Conservation (phyloP, 345 rosid genomes). For the Fremontodendron californicum region DNA sequence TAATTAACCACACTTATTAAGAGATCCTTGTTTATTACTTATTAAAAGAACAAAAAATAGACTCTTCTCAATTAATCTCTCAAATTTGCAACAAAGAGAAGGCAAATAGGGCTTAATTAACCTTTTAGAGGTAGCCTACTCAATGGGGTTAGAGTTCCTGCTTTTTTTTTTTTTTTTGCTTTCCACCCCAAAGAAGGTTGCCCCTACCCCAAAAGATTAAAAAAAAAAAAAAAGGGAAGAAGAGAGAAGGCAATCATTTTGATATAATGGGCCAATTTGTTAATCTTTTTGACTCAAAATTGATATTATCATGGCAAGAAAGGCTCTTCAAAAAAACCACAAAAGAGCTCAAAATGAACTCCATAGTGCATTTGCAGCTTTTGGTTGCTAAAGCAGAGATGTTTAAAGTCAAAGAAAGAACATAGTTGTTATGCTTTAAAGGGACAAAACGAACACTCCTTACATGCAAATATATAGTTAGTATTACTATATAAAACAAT, state of each 20-base stretch:
- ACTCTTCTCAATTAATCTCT: background rate
- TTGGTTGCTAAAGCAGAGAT: background rate
- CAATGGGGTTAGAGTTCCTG: background rate
- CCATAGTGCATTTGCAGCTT: background rate
- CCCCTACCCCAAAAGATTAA: background rate
- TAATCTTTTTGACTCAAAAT: background rate
- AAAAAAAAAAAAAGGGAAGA: background rate
- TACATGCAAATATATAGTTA: background rate
- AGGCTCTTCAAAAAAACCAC: background rate
- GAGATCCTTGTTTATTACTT: background rate
- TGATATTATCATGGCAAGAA: background rate
- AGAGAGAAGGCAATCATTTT: constrained; percentile 8
- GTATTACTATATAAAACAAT: background rate
- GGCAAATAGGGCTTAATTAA: background rate
- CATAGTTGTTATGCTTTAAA: background rate
- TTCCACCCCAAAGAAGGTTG: background rate
- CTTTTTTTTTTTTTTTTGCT: background rate
- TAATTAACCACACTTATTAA: background rate
- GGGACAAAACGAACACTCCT: background rate
- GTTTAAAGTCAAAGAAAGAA: background rate
- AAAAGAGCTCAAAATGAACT: background rate
- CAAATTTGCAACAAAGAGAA: background rate
- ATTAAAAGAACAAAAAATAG: background rate
- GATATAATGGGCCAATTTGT: constrained; percentile 7
- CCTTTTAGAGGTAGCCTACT: background rate